These are phyloP conservation scores for Saitoella complicata DNA, from an alignment of 805 yeast species.

Conservation along the genomic window DNA sequence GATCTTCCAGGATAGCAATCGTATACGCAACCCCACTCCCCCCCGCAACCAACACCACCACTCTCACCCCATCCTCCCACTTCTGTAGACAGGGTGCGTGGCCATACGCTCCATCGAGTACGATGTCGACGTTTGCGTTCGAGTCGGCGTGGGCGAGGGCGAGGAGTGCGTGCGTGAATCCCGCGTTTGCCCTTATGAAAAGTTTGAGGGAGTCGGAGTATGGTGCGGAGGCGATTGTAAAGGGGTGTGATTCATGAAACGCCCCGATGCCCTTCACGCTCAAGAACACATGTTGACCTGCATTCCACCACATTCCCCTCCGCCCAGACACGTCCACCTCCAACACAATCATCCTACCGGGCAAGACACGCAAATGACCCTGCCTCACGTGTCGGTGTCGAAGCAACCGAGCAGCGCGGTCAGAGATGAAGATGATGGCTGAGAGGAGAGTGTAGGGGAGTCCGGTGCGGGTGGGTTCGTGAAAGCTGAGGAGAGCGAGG, in stretches of 20 bases:
- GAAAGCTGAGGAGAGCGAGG: constrained; percentile 13
- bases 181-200: too few relatives aligned
- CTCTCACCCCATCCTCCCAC: too few relatives aligned
- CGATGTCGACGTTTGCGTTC: too few relatives aligned
- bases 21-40: too few relatives aligned
- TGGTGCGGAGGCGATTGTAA: constrained; percentile 14
- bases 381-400: constrained; percentile 8
- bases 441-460: constrained; percentile 13
- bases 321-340: constrained; percentile 10
- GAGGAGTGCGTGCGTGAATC: too few relatives aligned
- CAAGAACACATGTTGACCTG: constrained; percentile 13
- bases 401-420: constrained; percentile 12
- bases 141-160: too few relatives aligned
- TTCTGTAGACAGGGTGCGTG: too few relatives aligned
- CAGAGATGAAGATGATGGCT: constrained; percentile 13
- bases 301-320: too few relatives aligned
- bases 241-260: constrained; percentile 13
- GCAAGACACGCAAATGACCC: constrained; percentile 11
- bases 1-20: too few relatives aligned
- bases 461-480: constrained; percentile 10
- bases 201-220: constrained; percentile 13
- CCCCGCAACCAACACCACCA: too few relatives aligned
- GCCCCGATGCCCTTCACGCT: constrained; percentile 7
- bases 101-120: too few relatives aligned
- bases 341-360: constrained; percentile 13